Conservation (phyloP, 2,329 filamentous ascomycete species). For the Pyrenochaeta sp. region DNA sequence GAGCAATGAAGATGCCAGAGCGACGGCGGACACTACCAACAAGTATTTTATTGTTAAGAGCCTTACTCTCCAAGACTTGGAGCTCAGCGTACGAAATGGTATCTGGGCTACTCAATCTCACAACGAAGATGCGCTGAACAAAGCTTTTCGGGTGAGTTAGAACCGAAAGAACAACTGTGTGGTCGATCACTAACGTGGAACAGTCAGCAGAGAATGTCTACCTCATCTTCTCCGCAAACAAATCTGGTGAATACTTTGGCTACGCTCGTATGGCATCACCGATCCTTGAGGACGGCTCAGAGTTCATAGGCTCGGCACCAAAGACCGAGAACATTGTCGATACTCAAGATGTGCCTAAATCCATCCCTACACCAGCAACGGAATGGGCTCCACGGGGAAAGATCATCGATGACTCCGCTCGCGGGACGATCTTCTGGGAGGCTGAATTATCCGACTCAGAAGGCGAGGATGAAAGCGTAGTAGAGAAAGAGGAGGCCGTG, state of each 20-base stretch:
- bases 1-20: slow-evolving; percentile 16
- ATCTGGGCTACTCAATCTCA: slow-evolving; percentile 96
- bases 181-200: slow-evolving; percentile 20
- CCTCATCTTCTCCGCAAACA: slow-evolving; percentile 94
- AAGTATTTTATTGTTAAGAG: slow-evolving; percentile 95
- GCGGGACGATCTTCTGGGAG: slow-evolving; percentile 99
- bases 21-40: slow-evolving; percentile 58
- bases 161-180: too few species aligned
- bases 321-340: slow-evolving; percentile 64
- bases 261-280: slow-evolving; percentile 89
- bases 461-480: slow-evolving; percentile 58
- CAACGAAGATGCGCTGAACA: slow-evolving; percentile 85
- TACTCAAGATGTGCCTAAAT: slow-evolving; percentile 75
- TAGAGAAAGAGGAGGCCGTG: slow-evolving; percentile 40
- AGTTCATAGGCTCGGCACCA: slow-evolving; percentile 61
- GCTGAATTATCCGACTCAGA: slow-evolving; percentile 69
- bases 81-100: slow-evolving; percentile 84
- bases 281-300: slow-evolving; percentile 76
- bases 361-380: slow-evolving; percentile 80
- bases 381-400: slow-evolving; percentile 80
- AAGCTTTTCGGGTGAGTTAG: slow-evolving; percentile 76
- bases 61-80: slow-evolving; percentile 87
- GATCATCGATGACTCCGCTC: slow-evolving; percentile 90
- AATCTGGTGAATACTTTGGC: slow-evolving; percentile 96
- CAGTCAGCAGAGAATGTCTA: slow-evolving; percentile 85